These are phyloP conservation scores for Potentilla sterilis DNA, from an alignment of 306 rosid genomes.

Conservation along the genomic window DNA sequence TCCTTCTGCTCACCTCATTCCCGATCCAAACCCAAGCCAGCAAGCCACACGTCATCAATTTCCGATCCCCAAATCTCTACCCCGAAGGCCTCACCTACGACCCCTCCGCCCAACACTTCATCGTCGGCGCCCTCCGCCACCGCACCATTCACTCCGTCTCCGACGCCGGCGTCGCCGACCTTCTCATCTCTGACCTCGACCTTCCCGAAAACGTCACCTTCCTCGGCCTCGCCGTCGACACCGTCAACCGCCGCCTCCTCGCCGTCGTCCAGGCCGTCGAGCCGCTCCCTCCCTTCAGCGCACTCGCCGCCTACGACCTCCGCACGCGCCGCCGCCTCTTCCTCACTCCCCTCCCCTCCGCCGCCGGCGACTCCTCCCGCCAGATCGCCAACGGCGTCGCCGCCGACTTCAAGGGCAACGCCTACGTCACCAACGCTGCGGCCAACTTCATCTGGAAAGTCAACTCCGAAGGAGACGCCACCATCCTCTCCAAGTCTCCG, in stretches of 20 bases:
- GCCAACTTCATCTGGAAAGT: slow-evolving; percentile 81
- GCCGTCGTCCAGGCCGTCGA: slow-evolving; percentile 45
- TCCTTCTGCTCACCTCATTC: slow-evolving; percentile 5
- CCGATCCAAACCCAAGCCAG: slow-evolving; percentile 34
- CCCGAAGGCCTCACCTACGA: slow-evolving; percentile 76
- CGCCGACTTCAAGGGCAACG: slow-evolving; percentile 64
- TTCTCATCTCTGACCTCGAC: slow-evolving; percentile 55
- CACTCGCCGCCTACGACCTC: slow-evolving; percentile 85
- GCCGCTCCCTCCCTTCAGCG: slow-evolving; percentile 60
- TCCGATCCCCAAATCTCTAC: slow-evolving; percentile 73
- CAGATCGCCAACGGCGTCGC: slow-evolving; percentile 68
- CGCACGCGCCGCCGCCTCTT: slow-evolving; percentile 50
- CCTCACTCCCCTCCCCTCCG: slow-evolving; percentile 48
- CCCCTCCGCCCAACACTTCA: slow-evolving; percentile 57
- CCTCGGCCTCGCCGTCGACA: slow-evolving; percentile 62
- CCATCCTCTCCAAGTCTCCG: slow-evolving; percentile 57
- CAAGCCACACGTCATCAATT: slow-evolving; percentile 51
- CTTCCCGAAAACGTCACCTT: slow-evolving; percentile 68
- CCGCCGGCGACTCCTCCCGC: slow-evolving; percentile 11
- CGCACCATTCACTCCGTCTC: slow-evolving; percentile 61
- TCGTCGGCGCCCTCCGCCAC: slow-evolving; percentile 52
- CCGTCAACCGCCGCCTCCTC: slow-evolving; percentile 59
- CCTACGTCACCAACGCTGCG: slow-evolving; percentile 69
- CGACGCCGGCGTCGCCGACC: slow-evolving; percentile 65
- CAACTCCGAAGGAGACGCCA: slow-evolving; percentile 46